These are phyloP conservation scores for Neofusicoccum ribis DNA, from an alignment of 2,329 filamentous ascomycete species.

Conservation along the genomic window DNA sequence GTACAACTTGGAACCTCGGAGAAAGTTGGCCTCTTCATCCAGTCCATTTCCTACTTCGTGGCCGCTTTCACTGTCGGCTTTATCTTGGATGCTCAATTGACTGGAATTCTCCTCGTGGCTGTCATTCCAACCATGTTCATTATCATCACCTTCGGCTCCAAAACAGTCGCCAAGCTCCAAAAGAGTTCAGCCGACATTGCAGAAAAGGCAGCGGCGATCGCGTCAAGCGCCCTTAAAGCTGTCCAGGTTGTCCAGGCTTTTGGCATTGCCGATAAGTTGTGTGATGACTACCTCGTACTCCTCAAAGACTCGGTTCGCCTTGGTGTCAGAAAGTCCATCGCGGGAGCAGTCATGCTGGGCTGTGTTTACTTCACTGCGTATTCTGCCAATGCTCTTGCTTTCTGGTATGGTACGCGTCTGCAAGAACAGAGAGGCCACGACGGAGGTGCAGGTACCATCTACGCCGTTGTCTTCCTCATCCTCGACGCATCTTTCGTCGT, in stretches of 20 bases:
- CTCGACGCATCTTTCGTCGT: slow-evolving; percentile 65
- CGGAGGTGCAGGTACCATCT: slow-evolving; percentile 52
- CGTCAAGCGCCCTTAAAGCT: slow-evolving; percentile 48
- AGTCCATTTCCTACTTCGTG: slow-evolving; percentile 48
- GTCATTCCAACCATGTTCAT: slow-evolving; percentile 52
- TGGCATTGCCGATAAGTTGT: slow-evolving; percentile 43
- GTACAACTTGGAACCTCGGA: slow-evolving; percentile 51
- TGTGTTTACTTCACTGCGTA: slow-evolving; percentile 48
- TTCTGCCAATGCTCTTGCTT: slow-evolving; percentile 48
- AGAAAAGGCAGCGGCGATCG: slow-evolving; percentile 45
- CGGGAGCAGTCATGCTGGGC: slow-evolving; percentile 44
- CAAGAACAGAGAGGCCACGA: slow-evolving; percentile 29
- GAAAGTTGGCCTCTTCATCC: slow-evolving; percentile 49
- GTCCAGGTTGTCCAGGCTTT: slow-evolving; percentile 53
- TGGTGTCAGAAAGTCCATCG: slow-evolving; percentile 44
- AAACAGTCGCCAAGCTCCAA: slow-evolving; percentile 41
- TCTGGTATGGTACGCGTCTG: slow-evolving; percentile 41
- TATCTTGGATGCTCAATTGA: slow-evolving; percentile 43
- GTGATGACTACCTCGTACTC: slow-evolving; percentile 37
- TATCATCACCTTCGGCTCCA: slow-evolving; percentile 46
- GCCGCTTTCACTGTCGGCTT: slow-evolving; percentile 49
- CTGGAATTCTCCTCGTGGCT: slow-evolving; percentile 44
- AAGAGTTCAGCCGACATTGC: slow-evolving; percentile 39
- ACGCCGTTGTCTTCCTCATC: slow-evolving; percentile 65
- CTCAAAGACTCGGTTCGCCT: slow-evolving; percentile 36